Evolutionary conservation across 371 early-diverging fungal genomes (phyloP).

Genomic region (Mucor racemosus): DNA sequence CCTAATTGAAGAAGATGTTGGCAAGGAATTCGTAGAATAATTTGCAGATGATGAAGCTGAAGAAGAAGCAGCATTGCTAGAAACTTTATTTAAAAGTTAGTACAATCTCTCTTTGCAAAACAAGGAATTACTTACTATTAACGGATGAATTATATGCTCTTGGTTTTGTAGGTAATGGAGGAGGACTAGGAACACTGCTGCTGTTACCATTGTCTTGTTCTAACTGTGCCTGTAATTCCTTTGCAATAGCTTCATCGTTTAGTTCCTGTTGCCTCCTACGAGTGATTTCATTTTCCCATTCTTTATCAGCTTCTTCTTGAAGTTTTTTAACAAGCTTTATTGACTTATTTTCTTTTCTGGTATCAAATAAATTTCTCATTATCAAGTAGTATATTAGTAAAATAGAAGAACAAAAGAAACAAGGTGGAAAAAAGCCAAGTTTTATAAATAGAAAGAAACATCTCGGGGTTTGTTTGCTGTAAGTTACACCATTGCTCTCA

Average conservation of each 20-base stretch:
- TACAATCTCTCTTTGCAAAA: neutral
- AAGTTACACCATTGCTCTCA: neutral
- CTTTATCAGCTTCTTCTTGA: slow-evolving; percentile 32
- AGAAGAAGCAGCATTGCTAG: neutral
- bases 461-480: neutral
- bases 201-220: slow-evolving; percentile 11
- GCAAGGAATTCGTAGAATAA: neutral
- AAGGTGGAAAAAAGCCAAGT: neutral
- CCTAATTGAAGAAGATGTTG: neutral
- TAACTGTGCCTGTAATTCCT: slow-evolving; percentile 31
- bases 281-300: slow-evolving; percentile 29
- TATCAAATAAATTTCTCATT: slow-evolving; percentile 29
- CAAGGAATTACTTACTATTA: neutral
- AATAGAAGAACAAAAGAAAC: no score
- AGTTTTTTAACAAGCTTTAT: slow-evolving; percentile 30
- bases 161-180: slow-evolving; percentile 35
- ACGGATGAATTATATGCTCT: slow-evolving; percentile 23
- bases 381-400: no score
- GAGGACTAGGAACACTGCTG: slow-evolving; percentile 14
- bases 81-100: neutral
- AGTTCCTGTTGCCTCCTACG: slow-evolving; percentile 28
- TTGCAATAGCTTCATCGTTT: slow-evolving; percentile 36
- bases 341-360: slow-evolving; percentile 31
- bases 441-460: neutral
- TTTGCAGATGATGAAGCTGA: neutral